phyloP scores from a whole-genome alignment of 2,329 filamentous ascomycete species.

The Pleoardoris graminearum region DNA sequence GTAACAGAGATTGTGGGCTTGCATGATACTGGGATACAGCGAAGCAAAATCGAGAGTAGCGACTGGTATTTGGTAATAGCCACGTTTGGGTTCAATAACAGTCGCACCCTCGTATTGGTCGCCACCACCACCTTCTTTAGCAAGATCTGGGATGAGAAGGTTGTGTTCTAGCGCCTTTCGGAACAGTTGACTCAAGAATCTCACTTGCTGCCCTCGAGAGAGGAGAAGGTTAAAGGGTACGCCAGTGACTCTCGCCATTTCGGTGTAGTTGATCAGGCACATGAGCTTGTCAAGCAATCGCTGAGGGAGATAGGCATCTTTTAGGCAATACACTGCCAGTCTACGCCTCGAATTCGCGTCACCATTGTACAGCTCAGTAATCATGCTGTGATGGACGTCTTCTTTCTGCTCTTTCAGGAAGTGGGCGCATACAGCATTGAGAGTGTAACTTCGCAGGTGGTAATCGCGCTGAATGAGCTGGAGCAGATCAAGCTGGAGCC shows the following conservation, averaged over 20 bases:
- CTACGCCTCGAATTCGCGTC: slow-evolving; percentile 89
- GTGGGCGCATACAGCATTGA: slow-evolving; percentile 94
- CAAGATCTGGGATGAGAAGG: slow-evolving; percentile 88
- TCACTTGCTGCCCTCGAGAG: slow-evolving; percentile 91
- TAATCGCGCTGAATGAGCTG: slow-evolving; percentile 94
- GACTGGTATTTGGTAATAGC: slow-evolving; percentile 92
- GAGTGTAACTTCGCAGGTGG: slow-evolving; percentile 91
- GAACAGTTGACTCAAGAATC: slow-evolving; percentile 96
- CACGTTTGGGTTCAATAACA: slow-evolving; percentile 91
- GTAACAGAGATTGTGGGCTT: slow-evolving; percentile 97
- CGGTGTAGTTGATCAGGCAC: slow-evolving; percentile 97
- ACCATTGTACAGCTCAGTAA: slow-evolving; percentile 96
- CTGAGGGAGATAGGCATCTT: slow-evolving; percentile 95
- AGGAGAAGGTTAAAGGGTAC: slow-evolving; percentile 96
- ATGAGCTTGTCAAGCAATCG: slow-evolving; percentile 96
- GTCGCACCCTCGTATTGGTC: slow-evolving; percentile 98
- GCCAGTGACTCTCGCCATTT: slow-evolving; percentile 99
- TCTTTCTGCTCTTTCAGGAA: slow-evolving; percentile 98
- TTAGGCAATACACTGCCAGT: slow-evolving; percentile 92
- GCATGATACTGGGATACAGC: slow-evolving; percentile 97
- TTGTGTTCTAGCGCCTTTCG: slow-evolving; percentile 92
- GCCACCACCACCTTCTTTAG: slow-evolving; percentile 65
- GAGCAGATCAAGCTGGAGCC: slow-evolving; percentile 90
- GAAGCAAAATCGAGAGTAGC: slow-evolving; percentile 98
- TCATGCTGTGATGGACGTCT: slow-evolving; percentile 99